Evolutionary conservation across 2,329 filamentous ascomycete species (phyloP).

Genomic region (Neoarthrinium moseri): DNA sequence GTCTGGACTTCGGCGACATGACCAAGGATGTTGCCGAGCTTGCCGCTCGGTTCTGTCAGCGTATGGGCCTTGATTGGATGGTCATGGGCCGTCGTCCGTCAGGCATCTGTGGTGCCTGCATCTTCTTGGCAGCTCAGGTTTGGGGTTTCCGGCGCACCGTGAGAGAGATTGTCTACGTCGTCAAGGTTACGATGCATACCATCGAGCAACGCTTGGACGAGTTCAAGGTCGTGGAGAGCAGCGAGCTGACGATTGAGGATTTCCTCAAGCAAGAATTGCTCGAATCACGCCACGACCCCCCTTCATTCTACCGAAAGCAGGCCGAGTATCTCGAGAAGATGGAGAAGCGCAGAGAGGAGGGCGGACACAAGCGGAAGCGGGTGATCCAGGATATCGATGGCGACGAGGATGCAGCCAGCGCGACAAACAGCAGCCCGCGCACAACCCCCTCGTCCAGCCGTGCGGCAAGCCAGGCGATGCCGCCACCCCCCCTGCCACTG

Average conservation of each 20-base stretch:
- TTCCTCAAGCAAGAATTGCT: conserved; percentile 72
- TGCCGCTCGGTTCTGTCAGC: conserved; percentile 80
- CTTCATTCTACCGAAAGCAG: conserved; percentile 71
- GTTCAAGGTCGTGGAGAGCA: conserved; percentile 84
- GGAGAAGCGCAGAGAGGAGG: conserved; percentile 41
- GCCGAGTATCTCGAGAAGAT: conserved; percentile 56
- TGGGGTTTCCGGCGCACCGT: conserved; percentile 95
- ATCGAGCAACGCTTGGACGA: conserved; percentile 90
- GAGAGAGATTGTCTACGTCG: conserved; percentile 94
- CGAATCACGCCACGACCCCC: conserved; percentile 75
- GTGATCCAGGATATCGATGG: conserved; percentile 32
- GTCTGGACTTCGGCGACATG: conserved; percentile 83
- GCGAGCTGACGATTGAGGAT: conserved; percentile 81
- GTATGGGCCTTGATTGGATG: conserved; percentile 98
- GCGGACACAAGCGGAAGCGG: conserved; percentile 44
- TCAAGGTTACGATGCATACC: conserved; percentile 92
- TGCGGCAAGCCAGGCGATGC: conserved; percentile 21
- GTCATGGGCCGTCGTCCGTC: conserved; percentile 89
- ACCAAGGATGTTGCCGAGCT: conserved; percentile 85
- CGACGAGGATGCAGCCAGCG: conserved; percentile 15
- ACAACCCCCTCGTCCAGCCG: neutral
- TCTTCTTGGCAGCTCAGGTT: conserved; percentile 94
- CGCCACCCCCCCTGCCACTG: conserved; percentile 27
- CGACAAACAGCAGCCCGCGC: neutral
- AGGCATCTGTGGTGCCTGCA: conserved; percentile 88